These are phyloP conservation scores for Nosema muscidifuracis DNA, from an alignment of 371 early-diverging fungal species.

Conservation along the genomic window DNA sequence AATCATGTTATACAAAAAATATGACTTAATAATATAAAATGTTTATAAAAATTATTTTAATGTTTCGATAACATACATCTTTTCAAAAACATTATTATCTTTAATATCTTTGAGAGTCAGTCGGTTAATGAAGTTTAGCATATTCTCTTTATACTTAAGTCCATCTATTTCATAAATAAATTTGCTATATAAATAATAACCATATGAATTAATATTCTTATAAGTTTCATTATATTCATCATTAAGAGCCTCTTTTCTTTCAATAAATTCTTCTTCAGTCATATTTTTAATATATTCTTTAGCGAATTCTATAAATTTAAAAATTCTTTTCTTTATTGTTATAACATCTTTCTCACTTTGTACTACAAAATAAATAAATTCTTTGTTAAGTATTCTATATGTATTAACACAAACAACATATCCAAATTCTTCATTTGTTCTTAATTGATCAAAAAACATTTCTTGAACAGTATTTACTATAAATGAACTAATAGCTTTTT, in stretches of 20 bases:
- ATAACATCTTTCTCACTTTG: background rate
- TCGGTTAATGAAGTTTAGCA: background rate
- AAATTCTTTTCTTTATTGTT: background rate
- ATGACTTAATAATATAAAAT: too few species aligned
- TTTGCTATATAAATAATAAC: background rate
- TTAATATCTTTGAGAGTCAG: background rate
- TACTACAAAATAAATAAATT: slow-evolving; percentile 3
- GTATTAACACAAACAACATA: background rate
- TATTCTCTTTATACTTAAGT: background rate
- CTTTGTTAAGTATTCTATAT: background rate
- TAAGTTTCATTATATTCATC: background rate
- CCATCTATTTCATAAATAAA: background rate
- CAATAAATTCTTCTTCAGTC: background rate
- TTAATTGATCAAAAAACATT: background rate
- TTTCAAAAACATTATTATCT: background rate
- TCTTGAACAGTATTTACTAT: background rate
- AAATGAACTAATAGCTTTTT: background rate
- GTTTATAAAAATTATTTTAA: too few species aligned
- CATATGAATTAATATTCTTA: background rate
- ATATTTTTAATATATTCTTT: background rate
- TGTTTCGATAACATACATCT: background rate
- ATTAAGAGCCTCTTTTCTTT: background rate
- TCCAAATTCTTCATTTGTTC: background rate
- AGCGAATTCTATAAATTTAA: background rate
- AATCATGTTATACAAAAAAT: too few species aligned